A percentile compares a stretch with the other conserved stretches of the same genome.
Conservation (phyloP, 257 asterid genomes). For the Solanum medicagineum region DNA sequence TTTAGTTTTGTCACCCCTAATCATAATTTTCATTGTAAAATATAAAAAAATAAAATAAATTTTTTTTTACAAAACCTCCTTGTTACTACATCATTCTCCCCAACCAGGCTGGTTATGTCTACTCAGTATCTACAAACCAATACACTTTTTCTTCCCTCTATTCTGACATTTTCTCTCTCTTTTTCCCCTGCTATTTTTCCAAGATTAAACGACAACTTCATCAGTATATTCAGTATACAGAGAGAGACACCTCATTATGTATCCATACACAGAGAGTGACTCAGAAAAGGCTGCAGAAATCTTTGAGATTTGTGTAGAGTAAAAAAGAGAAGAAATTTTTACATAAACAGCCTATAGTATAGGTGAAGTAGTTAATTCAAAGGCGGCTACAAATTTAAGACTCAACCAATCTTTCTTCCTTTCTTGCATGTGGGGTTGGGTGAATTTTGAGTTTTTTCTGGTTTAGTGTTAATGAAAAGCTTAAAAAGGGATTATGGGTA, state of each 20-base stretch:
- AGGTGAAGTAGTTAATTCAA: conserved; percentile 42
- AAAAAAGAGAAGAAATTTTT: not conserved
- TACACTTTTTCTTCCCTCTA: not conserved
- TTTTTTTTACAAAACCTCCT: not conserved
- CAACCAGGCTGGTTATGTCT: conserved; percentile 25
- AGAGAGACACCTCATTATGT: not conserved
- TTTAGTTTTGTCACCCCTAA: too few species aligned
- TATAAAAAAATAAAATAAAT: too few species aligned
- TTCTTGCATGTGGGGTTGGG: not conserved
- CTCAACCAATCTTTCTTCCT: not conserved
- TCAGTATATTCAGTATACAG: conserved; percentile 38
- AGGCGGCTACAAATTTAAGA: conserved; percentile 63
- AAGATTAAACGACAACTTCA: conserved; percentile 44
- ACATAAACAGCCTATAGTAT: conserved; percentile 9
- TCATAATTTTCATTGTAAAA: too few species aligned
- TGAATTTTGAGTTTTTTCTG: not conserved
- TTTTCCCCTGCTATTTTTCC: conserved; percentile 26
- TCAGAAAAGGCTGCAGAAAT: not conserved
- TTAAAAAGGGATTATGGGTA: not conserved
- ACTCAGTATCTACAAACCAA: conserved; percentile 3
- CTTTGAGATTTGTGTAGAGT: conserved; percentile 34
- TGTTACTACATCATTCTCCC: not conserved
- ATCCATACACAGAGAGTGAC: not conserved
- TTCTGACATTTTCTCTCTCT: conserved; percentile 24
- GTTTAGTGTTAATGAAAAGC: not conserved